Conservation (phyloP, 164 flowering plant species). For the Paratinospora sagittata region DNA sequence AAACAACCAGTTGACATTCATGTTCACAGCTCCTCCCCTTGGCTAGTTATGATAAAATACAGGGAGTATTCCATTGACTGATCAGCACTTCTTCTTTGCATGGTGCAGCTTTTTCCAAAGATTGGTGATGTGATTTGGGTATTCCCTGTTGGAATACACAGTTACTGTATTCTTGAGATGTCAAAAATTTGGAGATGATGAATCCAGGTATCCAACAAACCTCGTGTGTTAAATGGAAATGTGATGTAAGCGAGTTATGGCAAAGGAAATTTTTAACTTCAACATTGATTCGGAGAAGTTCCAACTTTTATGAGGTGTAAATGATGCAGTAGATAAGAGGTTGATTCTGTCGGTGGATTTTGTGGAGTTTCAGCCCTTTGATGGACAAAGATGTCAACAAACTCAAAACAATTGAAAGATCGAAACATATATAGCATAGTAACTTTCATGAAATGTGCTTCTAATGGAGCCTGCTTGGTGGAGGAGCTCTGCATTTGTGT, state of each 20-base stretch:
- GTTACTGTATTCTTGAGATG: background rate
- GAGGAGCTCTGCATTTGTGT: background rate
- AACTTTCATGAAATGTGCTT: background rate
- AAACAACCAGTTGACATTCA: background rate
- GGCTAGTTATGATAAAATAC: background rate
- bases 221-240: background rate
- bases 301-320: background rate
- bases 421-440: background rate
- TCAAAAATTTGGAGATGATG: background rate
- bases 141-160: conserved; percentile 1
- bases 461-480: background rate
- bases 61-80: background rate
- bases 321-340: background rate
- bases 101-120: background rate
- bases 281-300: background rate
- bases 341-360: background rate
- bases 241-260: background rate
- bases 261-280: background rate
- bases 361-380: background rate
- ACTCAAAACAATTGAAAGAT: background rate
- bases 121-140: background rate
- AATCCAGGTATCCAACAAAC: background rate
- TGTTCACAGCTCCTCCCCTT: background rate
- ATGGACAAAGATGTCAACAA: background rate
- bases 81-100: background rate